A percentile compares a stretch with the other conserved stretches of the same genome.
phyloP scores from a whole-genome alignment of 163 green algal species.

The Volvox carteri region DNA sequence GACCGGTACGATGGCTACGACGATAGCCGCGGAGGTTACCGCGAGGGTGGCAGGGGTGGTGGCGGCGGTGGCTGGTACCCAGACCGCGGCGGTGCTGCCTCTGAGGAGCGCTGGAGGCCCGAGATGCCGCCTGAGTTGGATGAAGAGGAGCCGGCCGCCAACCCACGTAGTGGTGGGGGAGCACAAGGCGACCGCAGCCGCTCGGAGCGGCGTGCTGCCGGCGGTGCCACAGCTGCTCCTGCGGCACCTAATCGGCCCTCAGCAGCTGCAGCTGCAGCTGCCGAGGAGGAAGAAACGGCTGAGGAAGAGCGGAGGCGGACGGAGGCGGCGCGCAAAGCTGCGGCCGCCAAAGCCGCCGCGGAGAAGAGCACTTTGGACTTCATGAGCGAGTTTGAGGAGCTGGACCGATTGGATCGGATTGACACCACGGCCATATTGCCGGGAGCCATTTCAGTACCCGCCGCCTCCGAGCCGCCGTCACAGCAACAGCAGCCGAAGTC shows the following conservation, averaged over 20 bases:
- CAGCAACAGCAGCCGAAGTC: not conserved
- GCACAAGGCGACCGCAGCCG: not conserved
- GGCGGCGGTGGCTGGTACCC: slow-evolving; percentile 17
- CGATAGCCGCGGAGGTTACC: not conserved
- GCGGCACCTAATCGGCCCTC: not conserved
- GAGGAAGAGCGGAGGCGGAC: slow-evolving; percentile 12
- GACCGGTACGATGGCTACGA: slow-evolving; percentile 10
- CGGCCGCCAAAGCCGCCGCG: slow-evolving; percentile 13
- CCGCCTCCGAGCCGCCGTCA: not conserved
- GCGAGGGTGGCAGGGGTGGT: not conserved
- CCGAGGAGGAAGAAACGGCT: slow-evolving; percentile 13
- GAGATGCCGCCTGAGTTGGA: slow-evolving; percentile 44
- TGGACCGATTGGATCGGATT: slow-evolving; percentile 48
- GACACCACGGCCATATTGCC: slow-evolving; percentile 19
- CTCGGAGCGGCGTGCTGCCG: not conserved
- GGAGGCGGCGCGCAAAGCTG: not conserved
- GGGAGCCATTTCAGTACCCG: not conserved
- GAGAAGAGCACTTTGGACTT: slow-evolving; percentile 50
- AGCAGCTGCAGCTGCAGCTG: not conserved
- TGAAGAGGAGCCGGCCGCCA: not conserved
- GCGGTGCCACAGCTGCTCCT: too few relatives aligned
- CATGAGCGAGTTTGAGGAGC: slow-evolving; percentile 54
- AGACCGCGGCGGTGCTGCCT: not conserved
- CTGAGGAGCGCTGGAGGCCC: slow-evolving; percentile 55
- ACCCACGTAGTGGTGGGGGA: not conserved